A percentile compares a stretch with the other conserved stretches of the same genome.
Conservation (phyloP, 148 eudicot genomes). For the Amaranthus cruentus region DNA sequence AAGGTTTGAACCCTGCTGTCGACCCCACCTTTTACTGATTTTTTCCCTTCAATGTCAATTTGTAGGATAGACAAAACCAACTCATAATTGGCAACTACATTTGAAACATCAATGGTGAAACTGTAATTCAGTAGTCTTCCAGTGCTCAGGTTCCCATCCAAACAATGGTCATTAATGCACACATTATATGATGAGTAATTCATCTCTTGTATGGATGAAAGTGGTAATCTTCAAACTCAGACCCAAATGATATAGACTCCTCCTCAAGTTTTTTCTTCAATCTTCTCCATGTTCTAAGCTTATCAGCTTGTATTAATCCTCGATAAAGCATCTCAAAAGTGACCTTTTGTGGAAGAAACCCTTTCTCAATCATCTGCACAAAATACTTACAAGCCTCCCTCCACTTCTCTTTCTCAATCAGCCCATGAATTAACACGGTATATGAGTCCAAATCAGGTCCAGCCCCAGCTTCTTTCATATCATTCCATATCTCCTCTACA, state of each 20-base stretch:
- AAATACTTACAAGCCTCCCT: slow-evolving; percentile 70
- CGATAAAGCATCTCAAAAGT: slow-evolving; percentile 85
- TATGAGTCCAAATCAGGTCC: slow-evolving; percentile 92
- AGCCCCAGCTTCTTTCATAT: slow-evolving; percentile 54
- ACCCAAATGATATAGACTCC: slow-evolving; percentile 71
- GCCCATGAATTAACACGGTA: slow-evolving; percentile 72
- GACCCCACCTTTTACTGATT: no score
- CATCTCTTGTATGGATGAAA: slow-evolving; percentile 79
- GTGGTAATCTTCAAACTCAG: slow-evolving; percentile 74
- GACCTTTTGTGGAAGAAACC: slow-evolving; percentile 76
- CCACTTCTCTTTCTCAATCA: slow-evolving; percentile 81
- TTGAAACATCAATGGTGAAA: no score
- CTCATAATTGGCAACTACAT: no score
- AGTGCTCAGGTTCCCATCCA: no score
- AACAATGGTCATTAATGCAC: no score
- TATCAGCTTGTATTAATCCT: slow-evolving; percentile 84
- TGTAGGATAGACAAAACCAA: no score
- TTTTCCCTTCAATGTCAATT: no score
- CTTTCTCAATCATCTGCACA: slow-evolving; percentile 92
- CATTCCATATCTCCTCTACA: slow-evolving; percentile 76
- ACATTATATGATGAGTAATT: slow-evolving; percentile 1
- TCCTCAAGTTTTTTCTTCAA: slow-evolving; percentile 91
- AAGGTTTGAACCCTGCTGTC: no score
- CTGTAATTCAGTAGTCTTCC: no score
- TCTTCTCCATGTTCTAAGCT: slow-evolving; percentile 88